phyloP scores from a whole-genome alignment of 164 flowering plant species.

The Vitis cinerea region DNA sequence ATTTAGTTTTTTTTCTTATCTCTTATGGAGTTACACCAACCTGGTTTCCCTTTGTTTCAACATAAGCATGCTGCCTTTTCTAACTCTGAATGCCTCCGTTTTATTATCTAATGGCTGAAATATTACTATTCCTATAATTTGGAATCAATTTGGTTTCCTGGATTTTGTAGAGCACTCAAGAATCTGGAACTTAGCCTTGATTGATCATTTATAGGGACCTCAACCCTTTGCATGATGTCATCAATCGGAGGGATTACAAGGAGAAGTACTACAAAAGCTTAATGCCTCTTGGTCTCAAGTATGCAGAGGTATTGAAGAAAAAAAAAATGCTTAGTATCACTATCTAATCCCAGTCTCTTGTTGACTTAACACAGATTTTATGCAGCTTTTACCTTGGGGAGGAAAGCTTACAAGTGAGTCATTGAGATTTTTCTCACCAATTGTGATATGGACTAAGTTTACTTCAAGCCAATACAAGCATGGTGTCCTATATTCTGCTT shows the following conservation, averaged over 20 bases:
- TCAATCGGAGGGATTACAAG: conserved; percentile 51
- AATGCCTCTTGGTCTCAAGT: conserved; percentile 69
- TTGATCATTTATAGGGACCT: conserved; percentile 69
- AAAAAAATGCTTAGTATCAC: background rate
- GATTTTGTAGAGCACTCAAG: background rate
- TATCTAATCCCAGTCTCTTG: conserved; percentile 19
- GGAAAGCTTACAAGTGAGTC: conserved; percentile 91
- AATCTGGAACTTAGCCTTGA: conserved; percentile 4
- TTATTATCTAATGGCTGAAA: background rate
- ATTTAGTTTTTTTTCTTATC: too few relatives aligned
- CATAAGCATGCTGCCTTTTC: too few relatives aligned
- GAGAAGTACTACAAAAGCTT: conserved; percentile 73
- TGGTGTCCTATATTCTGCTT: conserved; percentile 65
- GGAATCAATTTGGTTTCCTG: background rate
- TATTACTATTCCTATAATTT: background rate
- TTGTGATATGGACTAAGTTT: conserved; percentile 90
- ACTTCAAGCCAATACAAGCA: conserved; percentile 53
- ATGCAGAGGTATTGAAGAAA: conserved; percentile 50
- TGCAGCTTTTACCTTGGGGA: conserved; percentile 99
- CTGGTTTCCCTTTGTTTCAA: too few relatives aligned
- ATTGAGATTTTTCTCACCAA: conserved; percentile 86
- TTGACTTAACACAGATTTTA: conserved; percentile 46
- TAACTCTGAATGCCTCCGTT: too few relatives aligned
- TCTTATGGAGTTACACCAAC: too few relatives aligned
- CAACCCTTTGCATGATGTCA: conserved; percentile 83